Evolutionary conservation across 306 rosid genomes (phyloP).

Genomic region (Cicer pinnatifidum): DNA sequence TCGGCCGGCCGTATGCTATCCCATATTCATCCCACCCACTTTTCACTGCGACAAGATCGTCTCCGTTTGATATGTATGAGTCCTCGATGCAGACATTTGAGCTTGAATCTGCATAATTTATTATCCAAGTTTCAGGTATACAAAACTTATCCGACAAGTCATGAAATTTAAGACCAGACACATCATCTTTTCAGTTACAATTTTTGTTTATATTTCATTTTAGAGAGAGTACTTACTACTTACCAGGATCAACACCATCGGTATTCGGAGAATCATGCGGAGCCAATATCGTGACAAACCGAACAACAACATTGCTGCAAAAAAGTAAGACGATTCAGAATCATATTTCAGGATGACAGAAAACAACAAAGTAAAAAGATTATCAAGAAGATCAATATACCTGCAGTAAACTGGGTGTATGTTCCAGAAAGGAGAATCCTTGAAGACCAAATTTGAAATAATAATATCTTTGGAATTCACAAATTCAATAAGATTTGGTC

Average conservation of each 20-base stretch:
- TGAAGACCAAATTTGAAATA: constrained; percentile 76
- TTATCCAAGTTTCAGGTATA: not conserved
- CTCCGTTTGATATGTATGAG: constrained; percentile 78
- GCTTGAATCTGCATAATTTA: constrained; percentile 70
- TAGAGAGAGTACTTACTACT: not conserved
- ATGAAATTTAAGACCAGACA: too few species aligned
- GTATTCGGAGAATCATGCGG: constrained; percentile 96
- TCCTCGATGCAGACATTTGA: constrained; percentile 91
- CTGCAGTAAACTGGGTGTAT: constrained; percentile 95
- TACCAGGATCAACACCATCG: constrained; percentile 97
- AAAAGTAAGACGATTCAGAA: constrained; percentile 41
- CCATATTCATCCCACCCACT: constrained; percentile 97
- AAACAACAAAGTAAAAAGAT: constrained; percentile 3
- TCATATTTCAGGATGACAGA: constrained; percentile 9
- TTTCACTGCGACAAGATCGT: constrained; percentile 85
- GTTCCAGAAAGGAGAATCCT: constrained; percentile 95
- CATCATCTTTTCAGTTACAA: too few species aligned
- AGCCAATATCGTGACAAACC: constrained; percentile 81
- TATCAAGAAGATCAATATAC: constrained; percentile 45
- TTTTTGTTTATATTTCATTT: too few species aligned
- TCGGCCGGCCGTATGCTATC: constrained; percentile 70
- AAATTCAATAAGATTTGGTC: constrained; percentile 84
- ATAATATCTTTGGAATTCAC: constrained; percentile 74
- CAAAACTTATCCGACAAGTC: not conserved
- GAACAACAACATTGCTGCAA: constrained; percentile 84